Base-by-base conservation (phyloP, 495 filamentous ascomycete species). In the Cercophora samala region DNA sequence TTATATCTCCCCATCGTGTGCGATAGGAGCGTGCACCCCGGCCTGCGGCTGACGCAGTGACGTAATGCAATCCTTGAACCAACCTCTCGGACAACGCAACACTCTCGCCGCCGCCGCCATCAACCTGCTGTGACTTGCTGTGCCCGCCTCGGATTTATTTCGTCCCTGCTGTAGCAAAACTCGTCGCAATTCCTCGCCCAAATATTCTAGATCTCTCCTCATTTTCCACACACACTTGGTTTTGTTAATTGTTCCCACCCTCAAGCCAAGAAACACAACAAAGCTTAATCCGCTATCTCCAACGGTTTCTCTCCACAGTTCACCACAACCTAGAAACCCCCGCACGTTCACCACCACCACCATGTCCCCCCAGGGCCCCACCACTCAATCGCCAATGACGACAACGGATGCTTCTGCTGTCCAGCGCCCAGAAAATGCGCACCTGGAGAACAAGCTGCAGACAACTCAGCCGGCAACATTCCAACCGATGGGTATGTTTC, bases 401-500 rank as follows among this genome's bases (percentile, higher is more conserved):
- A 26, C 6, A 6, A 18, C 18, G 58, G 58, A 60, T 24, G 58
- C 22, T 26, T 9, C 37, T 46, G 13, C 54, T 17, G 29, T 62
- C 32, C 60, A 62, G 60, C 26, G 18, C 15, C 60, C 60, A 13
- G 18, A 62, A 8, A 37, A 9, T 22, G 60, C 60, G 11, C 60
- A 62, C 21, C 9, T 62, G 21, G 37, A 46, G 2, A 13, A 29
- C 26, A 26, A 60, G 24, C 13, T 60, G 32, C 60, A 62, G 60
- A 62, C 60, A n/a, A 29, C 5, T 21, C 60, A 62, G 32, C 60
- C 60, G 17, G 26, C 60, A 1, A 29, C 26, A 4, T 46, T 46
- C 6, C 60, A 37, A 18, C 23, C 60, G 29, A 62, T 62, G 60
- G 32, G 60, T 62, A 46, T 29, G 60, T 19, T 29, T 18, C 26